phyloP scores from a whole-genome alignment of 805 yeast species.

The Dipodascus geniculatus region DNA sequence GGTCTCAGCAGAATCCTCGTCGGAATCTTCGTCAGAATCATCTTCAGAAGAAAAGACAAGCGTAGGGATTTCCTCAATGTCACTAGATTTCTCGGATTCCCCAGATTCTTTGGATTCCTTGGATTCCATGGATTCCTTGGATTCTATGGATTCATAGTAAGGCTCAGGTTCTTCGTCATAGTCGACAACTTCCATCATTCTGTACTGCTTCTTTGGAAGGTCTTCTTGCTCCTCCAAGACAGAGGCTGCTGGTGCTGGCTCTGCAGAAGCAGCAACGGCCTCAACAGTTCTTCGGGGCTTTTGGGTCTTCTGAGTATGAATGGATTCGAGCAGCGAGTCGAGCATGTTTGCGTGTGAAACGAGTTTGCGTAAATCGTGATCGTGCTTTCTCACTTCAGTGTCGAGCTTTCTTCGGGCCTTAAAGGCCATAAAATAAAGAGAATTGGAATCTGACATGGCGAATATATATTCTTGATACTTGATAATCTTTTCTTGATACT shows the following conservation, averaged over 20 bases:
- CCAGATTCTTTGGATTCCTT: no score
- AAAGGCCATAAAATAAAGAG: constrained; percentile 50
- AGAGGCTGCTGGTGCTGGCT: background rate
- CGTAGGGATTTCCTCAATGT: background rate
- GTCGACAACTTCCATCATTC: background rate
- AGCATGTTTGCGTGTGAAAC: constrained; percentile 64
- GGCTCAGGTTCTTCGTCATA: background rate
- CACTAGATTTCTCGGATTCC: background rate
- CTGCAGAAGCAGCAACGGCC: background rate
- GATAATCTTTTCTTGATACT: background rate
- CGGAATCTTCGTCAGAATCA: background rate
- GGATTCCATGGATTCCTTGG: no score
- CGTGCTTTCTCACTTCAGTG: constrained; percentile 45
- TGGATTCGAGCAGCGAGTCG: constrained; percentile 46
- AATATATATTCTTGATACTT: no score
- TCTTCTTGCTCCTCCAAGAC: no score
- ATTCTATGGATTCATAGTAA: no score
- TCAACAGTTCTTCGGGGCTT: no score
- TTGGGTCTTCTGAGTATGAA: constrained; percentile 16
- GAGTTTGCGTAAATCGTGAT: constrained; percentile 43
- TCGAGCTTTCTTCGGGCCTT: constrained; percentile 54
- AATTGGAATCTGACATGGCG: constrained; percentile 26
- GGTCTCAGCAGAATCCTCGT: background rate
- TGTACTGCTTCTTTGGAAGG: background rate
- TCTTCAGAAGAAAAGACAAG: background rate